phyloP scores from a whole-genome alignment of 208 protist species.

The Acanthamoeba culbertsoni region DNA sequence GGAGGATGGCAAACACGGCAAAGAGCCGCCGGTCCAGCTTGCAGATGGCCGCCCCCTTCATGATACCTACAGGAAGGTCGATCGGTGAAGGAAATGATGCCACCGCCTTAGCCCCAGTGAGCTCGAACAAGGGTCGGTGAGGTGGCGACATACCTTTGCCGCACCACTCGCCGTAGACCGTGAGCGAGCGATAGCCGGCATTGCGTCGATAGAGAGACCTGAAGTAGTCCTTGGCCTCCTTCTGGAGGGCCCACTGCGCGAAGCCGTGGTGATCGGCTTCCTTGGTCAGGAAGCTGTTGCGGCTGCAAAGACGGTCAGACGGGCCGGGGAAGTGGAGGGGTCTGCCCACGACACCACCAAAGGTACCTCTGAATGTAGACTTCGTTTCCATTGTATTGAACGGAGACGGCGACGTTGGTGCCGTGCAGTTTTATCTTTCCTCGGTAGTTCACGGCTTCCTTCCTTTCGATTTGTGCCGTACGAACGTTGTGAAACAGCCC shows the following conservation, averaged over 20 bases:
- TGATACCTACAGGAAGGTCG: not conserved
- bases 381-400: slow-evolving; percentile 50
- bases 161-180: slow-evolving; percentile 52
- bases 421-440: slow-evolving; percentile 55
- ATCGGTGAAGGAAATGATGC: not conserved
- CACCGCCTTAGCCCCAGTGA: too few species aligned
- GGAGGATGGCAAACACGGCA: slow-evolving; percentile 21
- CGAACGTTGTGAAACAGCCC: slow-evolving; percentile 57
- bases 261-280: slow-evolving; percentile 43
- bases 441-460: slow-evolving; percentile 13
- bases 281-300: slow-evolving; percentile 43
- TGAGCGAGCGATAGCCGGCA: slow-evolving; percentile 19
- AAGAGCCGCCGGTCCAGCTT: slow-evolving; percentile 33
- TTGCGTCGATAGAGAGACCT: not conserved
- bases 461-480: not conserved
- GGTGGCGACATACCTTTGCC: not conserved
- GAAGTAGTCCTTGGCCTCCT: slow-evolving; percentile 45
- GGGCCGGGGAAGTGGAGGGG: not conserved
- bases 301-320: not conserved
- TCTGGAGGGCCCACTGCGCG: slow-evolving; percentile 20
- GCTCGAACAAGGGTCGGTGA: too few species aligned
- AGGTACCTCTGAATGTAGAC: slow-evolving; percentile 28
- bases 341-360: not conserved
- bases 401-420: slow-evolving; percentile 49
- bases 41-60: slow-evolving; percentile 54